Base-by-base conservation (phyloP, 2,329 filamentous ascomycete genomes). In the Arthrobotrys entomopaga region DNA sequence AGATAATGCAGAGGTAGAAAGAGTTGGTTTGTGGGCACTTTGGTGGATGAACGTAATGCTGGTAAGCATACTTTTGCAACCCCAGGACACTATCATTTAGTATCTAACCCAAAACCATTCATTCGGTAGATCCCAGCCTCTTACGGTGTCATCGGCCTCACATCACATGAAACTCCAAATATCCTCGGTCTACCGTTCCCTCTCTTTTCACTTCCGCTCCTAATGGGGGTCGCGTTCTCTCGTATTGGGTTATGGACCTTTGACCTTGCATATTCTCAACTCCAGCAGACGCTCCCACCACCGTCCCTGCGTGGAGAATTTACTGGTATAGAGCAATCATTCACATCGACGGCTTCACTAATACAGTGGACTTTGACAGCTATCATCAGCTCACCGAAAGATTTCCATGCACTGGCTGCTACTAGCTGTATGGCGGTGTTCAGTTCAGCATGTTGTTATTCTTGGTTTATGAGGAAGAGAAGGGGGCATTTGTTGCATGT, bases 231-330 rank as follows among this genome's bases (percentile, higher is more conserved):
- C 34, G 81, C 82, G 0, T 76, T 82, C 50, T 84, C 83, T 16
- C 82, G 82, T 16, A 81, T 84, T 43, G 82, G 82, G 4, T n/a
- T 74, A 15, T 74, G 83, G 83, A 80, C 82, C 48, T 84, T 80
- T 77, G 83, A 84, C 76, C 80, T 84, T 7, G 82, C 82, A 2
- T 83, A 82, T 7, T 82, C 83, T 74, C 82, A 83, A 72, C 77
- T 84, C 75, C 87, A 77, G 76, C 82, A 79, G 79, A 85, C 58
- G 76, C 82, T 78, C 15, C 79, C 82, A 8, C 76, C 79, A 1
- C 73, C 76, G 11, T 72, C 78, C 1, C 78, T 80, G 19, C 80
- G 82, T 15, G 82, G 83, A 0, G 82, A 81, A 54, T 83, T 84
- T 65, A 81, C 82, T 0, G 83, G 83, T 11, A 81, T 82, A 3